phyloP scores from a whole-genome alignment of 805 yeast species.

The Yamadazyma sp. region DNA sequence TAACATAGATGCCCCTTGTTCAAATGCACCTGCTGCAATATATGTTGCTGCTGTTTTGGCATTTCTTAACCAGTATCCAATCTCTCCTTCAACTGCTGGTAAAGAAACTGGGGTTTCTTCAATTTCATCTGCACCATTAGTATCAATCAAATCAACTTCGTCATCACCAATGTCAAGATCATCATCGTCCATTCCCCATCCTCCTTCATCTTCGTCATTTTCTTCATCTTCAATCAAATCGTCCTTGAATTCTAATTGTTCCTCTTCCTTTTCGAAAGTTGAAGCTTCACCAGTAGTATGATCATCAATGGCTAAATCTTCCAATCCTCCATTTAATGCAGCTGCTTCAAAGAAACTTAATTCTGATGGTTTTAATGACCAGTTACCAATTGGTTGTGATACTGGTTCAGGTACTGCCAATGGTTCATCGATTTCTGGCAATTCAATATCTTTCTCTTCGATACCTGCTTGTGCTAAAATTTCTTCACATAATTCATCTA shows the following conservation, averaged over 20 bases:
- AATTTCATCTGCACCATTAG: conserved; percentile 3
- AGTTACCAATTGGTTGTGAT: conserved; percentile 48
- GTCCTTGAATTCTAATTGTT: conserved; percentile 28
- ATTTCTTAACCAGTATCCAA: conserved; percentile 80
- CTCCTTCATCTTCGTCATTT: conserved; percentile 60
- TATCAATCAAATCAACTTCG: conserved; percentile 23
- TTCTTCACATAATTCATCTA: conserved; percentile 68
- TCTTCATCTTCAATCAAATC: conserved; percentile 44
- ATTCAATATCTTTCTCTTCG: conserved; percentile 55
- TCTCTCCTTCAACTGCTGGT: conserved; percentile 52
- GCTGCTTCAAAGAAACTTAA: conserved; percentile 85
- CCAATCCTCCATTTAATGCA: conserved; percentile 67
- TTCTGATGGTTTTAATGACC: conserved; percentile 80
- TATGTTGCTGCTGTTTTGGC: conserved; percentile 88
- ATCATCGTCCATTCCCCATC: conserved; percentile 82
- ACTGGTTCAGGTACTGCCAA: conserved; percentile 48
- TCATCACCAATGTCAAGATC: conserved; percentile 64
- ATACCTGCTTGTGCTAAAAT: conserved; percentile 71
- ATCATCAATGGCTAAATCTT: conserved; percentile 53
- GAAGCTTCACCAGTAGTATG: conserved; percentile 9
- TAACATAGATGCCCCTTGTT: conserved; percentile 89
- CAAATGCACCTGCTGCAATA: conserved; percentile 95
- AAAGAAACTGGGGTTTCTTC: conserved; percentile 11
- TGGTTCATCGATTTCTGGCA: conserved; percentile 52
- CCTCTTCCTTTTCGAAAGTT: conserved; percentile 17